Evolutionary conservation across 768 basidiomycete species (phyloP).

Genomic region (Mrakia blollopis): DNA sequence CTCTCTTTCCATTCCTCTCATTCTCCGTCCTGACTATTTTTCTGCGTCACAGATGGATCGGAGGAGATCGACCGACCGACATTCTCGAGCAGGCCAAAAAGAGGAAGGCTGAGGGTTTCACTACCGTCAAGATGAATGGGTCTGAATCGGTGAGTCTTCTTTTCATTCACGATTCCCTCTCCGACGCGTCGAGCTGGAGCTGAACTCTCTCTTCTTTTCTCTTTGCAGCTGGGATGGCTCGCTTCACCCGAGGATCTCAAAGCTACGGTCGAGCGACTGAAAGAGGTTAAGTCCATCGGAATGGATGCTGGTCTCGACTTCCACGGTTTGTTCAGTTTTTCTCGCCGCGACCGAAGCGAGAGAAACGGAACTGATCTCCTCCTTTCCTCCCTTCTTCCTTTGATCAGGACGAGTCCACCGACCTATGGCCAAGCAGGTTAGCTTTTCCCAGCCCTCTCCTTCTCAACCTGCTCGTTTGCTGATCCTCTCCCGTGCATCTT

Average conservation of each 20-base stretch:
- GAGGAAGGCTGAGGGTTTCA: constrained; percentile 61
- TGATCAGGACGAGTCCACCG: constrained; percentile 58
- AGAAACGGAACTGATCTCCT: constrained; percentile 53
- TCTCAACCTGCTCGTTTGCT: constrained; percentile 48
- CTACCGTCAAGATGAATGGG: constrained; percentile 69
- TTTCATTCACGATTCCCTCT: background rate
- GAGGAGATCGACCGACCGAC: constrained; percentile 51
- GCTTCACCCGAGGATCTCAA: constrained; percentile 57
- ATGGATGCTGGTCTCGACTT: constrained; percentile 52
- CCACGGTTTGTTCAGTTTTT: constrained; percentile 56
- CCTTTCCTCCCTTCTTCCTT: constrained; percentile 50
- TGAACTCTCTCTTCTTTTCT: background rate
- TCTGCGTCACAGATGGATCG: constrained; percentile 50
- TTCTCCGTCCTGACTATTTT: background rate
- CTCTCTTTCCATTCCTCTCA: background rate
- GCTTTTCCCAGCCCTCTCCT: background rate
- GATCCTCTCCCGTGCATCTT: constrained; percentile 63
- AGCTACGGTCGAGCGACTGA: constrained; percentile 54
- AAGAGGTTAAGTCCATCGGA: constrained; percentile 53
- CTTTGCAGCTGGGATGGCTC: constrained; percentile 52
- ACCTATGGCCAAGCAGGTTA: constrained; percentile 51
- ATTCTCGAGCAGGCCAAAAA: constrained; percentile 54
- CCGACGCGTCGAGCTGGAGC: background rate
- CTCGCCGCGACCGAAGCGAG: constrained; percentile 51
- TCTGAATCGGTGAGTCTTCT: constrained; percentile 45